phyloP scores from a whole-genome alignment of 257 asterid genomes.

The Primulina huaijiensis region DNA sequence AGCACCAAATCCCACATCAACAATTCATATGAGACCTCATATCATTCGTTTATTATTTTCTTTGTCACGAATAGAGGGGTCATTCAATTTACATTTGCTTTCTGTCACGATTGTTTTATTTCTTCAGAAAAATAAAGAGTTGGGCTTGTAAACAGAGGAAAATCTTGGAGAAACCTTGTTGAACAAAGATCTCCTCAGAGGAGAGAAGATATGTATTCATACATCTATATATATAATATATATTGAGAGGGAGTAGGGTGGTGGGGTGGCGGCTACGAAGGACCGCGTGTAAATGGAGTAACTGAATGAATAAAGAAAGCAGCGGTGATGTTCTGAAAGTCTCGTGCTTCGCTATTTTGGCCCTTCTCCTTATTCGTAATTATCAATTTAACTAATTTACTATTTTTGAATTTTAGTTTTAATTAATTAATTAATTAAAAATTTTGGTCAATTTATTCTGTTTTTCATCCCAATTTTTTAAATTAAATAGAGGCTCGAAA shows the following conservation, averaged over 20 bases:
- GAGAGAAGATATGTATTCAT: constrained; percentile 12
- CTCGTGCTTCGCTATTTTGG: constrained; percentile 19
- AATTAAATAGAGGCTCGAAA: too few relatives aligned
- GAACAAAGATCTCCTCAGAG: constrained; percentile 31
- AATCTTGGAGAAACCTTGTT: constrained; percentile 33
- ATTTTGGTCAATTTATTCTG: too few relatives aligned
- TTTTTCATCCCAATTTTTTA: too few relatives aligned
- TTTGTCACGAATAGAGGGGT: constrained; percentile 22
- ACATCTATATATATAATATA: constrained; percentile 23
- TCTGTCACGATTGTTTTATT: constrained; percentile 3
- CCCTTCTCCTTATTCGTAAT: constrained; percentile 13
- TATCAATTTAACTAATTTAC: too few relatives aligned
- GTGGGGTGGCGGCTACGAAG: constrained; percentile 20
- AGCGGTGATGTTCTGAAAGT: constrained; percentile 18
- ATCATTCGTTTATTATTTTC: constrained; percentile 16
- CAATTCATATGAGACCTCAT: constrained; percentile 24
- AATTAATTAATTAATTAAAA: too few relatives aligned
- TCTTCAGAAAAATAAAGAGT: neutral
- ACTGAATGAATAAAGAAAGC: constrained; percentile 29
- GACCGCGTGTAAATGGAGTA: constrained; percentile 38
- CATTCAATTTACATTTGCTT: constrained; percentile 19
- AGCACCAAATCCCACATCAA: constrained; percentile 33
- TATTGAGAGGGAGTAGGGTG: constrained; percentile 19
- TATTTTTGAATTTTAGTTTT: too few relatives aligned
- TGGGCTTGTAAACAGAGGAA: constrained; percentile 16